Percentiles rank a stretch among this genome's conserved stretches.
Conservation (phyloP, 2,329 filamentous ascomycete genomes). For the Alternaria gansuensis region DNA sequence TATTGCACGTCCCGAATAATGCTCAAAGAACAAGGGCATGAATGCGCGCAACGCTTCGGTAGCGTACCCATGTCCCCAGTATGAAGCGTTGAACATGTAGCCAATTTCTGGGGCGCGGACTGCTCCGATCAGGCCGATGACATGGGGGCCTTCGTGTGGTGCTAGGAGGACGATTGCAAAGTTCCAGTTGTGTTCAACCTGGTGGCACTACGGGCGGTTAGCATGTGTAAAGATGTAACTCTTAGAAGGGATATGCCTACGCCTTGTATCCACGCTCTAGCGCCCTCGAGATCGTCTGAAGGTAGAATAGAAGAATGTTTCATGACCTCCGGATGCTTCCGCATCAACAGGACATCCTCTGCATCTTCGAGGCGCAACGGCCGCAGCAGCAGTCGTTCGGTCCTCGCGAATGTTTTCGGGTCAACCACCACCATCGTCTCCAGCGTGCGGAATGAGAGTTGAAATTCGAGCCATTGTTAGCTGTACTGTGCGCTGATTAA, state of each 20-base stretch:
- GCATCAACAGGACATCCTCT: constrained; percentile 61
- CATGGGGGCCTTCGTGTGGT: constrained; percentile 31
- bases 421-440: constrained; percentile 49
- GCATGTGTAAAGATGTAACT: neutral
- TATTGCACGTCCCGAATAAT: constrained; percentile 31
- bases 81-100: constrained; percentile 55
- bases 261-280: constrained; percentile 52
- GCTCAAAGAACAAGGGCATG: constrained; percentile 54
- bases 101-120: constrained; percentile 55
- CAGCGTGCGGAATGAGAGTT: constrained; percentile 8
- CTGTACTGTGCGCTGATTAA: constrained; percentile 10
- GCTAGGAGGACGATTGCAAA: constrained; percentile 58
- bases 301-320: constrained; percentile 63
- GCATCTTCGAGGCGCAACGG: constrained; percentile 62
- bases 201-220: constrained; percentile 34
- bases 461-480: constrained; percentile 30
- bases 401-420: constrained; percentile 48
- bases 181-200: constrained; percentile 61
- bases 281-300: constrained; percentile 57
- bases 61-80: constrained; percentile 56
- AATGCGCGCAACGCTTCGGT: constrained; percentile 57
- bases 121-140: constrained; percentile 56
- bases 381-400: constrained; percentile 65
- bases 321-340: constrained; percentile 70
- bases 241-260: neutral